phyloP scores from a whole-genome alignment of 2,329 filamentous ascomycete genomes.

The Ramichloridium luteum region DNA sequence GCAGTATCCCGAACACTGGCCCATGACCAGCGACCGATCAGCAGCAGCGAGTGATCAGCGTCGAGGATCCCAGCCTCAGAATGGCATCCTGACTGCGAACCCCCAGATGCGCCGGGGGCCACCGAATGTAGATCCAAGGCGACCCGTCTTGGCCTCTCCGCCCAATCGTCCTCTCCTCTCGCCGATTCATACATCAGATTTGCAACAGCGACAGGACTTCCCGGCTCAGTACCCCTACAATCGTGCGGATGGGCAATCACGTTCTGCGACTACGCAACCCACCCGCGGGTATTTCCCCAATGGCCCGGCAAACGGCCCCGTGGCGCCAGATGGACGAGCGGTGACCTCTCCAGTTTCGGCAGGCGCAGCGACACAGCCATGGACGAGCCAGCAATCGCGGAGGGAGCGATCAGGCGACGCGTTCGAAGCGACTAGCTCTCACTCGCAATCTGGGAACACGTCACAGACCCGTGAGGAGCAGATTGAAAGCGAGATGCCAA shows the following conservation, averaged over 20 bases:
- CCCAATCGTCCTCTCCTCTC: not conserved
- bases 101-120: not conserved
- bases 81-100: no score
- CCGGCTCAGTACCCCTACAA: constrained; percentile 10
- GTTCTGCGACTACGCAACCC: constrained; percentile 12
- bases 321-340: no score
- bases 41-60: no score
- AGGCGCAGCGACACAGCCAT: no score
- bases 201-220: constrained; percentile 7
- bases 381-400: no score
- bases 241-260: constrained; percentile 12
- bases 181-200: not conserved
- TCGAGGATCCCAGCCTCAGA: no score
- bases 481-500: constrained; percentile 48
- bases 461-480: constrained; percentile 27
- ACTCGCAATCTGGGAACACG: no score
- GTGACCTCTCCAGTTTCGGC: no score
- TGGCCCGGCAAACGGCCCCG: not conserved
- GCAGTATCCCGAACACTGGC: constrained; percentile 17
- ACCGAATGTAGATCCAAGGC: not conserved
- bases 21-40: no score
- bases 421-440: no score
- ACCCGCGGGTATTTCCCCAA: not conserved
- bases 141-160: no score
- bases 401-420: no score